These are phyloP conservation scores for Solanum appendiculatum DNA, from an alignment of 257 asterid species.

Conservation along the genomic window DNA sequence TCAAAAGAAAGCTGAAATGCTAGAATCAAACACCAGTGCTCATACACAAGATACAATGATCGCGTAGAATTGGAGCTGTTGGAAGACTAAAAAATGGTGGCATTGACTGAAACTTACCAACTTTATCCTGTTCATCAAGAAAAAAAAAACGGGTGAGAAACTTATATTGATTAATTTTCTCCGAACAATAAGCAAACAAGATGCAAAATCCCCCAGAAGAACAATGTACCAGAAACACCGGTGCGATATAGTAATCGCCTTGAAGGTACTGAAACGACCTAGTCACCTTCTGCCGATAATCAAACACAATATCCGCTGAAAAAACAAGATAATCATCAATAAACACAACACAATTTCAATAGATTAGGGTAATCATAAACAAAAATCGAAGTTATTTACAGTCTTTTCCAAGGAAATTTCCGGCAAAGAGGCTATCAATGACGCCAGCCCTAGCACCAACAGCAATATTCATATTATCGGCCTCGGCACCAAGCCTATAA, in stretches of 20 bases:
- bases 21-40: not conserved
- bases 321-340: not conserved
- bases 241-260: constrained; percentile 94
- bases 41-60: not conserved
- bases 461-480: constrained; percentile 90
- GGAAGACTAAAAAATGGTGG: not conserved
- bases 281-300: constrained; percentile 84
- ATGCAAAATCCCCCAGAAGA: not conserved
- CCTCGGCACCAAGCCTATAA: constrained; percentile 81
- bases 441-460: constrained; percentile 95
- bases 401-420: constrained; percentile 95
- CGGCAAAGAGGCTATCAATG: constrained; percentile 80
- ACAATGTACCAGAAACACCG: constrained; percentile 55
- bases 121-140: constrained; percentile 71
- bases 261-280: constrained; percentile 86
- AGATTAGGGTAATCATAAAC: not conserved
- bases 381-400: constrained; percentile 23
- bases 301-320: constrained; percentile 94
- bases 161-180: not conserved
- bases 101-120: constrained; percentile 52
- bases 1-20: not conserved
- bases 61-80: not conserved
- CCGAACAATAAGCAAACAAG: not conserved
- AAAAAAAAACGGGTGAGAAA: not conserved
- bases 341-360: not conserved